These are phyloP conservation scores for Populus trichocarpa DNA, from an alignment of 441 rosid species.

Conservation along the genomic window DNA sequence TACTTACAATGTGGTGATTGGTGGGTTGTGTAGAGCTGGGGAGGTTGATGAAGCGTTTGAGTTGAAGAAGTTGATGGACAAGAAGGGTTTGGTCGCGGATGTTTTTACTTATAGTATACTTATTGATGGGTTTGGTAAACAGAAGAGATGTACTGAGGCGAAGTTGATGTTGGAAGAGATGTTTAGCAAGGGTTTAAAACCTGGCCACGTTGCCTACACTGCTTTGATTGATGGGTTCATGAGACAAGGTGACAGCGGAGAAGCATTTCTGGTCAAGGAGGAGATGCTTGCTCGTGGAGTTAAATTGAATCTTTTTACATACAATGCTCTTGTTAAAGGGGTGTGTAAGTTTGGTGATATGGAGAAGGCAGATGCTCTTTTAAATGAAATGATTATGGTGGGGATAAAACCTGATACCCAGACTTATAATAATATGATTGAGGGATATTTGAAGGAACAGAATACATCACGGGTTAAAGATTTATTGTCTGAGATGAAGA, in stretches of 20 bases:
- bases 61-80: slow-evolving; percentile 44
- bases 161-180: slow-evolving; percentile 51
- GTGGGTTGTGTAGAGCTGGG: slow-evolving; percentile 54
- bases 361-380: slow-evolving; percentile 54
- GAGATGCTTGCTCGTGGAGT: slow-evolving; percentile 61
- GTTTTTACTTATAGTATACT: slow-evolving; percentile 43
- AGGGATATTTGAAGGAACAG: slow-evolving; percentile 46
- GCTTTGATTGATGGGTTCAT: slow-evolving; percentile 51
- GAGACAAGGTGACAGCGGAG: slow-evolving; percentile 55
- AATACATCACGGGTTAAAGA: slow-evolving; percentile 37
- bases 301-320: slow-evolving; percentile 35
- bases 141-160: slow-evolving; percentile 53
- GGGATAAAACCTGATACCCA: slow-evolving; percentile 57
- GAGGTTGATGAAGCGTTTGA: slow-evolving; percentile 49
- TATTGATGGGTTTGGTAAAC: slow-evolving; percentile 56
- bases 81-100: slow-evolving; percentile 45
- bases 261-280: slow-evolving; percentile 50
- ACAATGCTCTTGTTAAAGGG: slow-evolving; percentile 46
- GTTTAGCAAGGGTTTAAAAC: slow-evolving; percentile 44
- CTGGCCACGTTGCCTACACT: slow-evolving; percentile 46
- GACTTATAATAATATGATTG: slow-evolving; percentile 57
- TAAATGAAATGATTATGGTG: slow-evolving; percentile 52
- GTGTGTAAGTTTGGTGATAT: slow-evolving; percentile 56
- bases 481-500: slow-evolving; percentile 55
- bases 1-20: slow-evolving; percentile 53